These are phyloP conservation scores for Eucalyptus caleyi DNA, from an alignment of 345 rosid genomes.

Conservation along the genomic window DNA sequence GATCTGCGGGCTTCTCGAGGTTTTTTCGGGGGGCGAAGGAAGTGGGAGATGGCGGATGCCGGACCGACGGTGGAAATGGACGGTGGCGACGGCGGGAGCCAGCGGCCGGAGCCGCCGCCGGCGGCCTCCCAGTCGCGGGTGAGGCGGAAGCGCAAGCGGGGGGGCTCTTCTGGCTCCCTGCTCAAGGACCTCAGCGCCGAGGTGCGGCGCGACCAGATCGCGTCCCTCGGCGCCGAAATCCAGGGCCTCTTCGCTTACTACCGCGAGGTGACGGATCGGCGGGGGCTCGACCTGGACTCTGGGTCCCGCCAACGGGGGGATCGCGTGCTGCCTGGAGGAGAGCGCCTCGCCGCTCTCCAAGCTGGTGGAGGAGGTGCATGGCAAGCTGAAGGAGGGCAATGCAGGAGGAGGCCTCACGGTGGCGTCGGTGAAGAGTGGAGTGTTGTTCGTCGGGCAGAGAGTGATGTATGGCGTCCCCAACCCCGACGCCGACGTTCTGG, in stretches of 20 bases:
- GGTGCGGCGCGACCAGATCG: slow-evolving; percentile 30
- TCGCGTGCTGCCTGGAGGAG: slow-evolving; percentile 72
- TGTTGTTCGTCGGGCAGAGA: slow-evolving; percentile 69
- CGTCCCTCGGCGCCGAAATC: slow-evolving; percentile 26
- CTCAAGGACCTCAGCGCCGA: slow-evolving; percentile 9
- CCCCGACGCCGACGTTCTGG: slow-evolving; percentile 73
- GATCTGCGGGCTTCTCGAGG: too few species aligned
- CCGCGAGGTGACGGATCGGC: slow-evolving; percentile 19
- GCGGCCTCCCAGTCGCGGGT: background rate
- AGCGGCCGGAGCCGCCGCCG: background rate
- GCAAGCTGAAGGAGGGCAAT: slow-evolving; percentile 15
- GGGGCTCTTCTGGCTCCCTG: background rate
- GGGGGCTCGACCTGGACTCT: slow-evolving; percentile 7
- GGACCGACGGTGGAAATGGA: background rate
- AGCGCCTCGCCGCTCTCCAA: slow-evolving; percentile 44
- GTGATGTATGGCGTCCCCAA: slow-evolving; percentile 56
- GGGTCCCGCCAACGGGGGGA: slow-evolving; percentile 27
- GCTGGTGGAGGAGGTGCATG: slow-evolving; percentile 42
- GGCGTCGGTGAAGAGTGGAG: slow-evolving; percentile 50
- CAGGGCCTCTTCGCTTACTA: slow-evolving; percentile 43
- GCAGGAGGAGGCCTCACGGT: slow-evolving; percentile 2
- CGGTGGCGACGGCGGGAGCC: background rate
- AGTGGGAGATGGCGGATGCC: background rate
- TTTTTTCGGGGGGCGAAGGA: background rate
- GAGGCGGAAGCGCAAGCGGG: slow-evolving; percentile 37